Evolutionary conservation across 768 basidiomycete genomes (phyloP), one percentile per base, ranked within the genome.

Genomic region (Paxillus involutus): DNA sequence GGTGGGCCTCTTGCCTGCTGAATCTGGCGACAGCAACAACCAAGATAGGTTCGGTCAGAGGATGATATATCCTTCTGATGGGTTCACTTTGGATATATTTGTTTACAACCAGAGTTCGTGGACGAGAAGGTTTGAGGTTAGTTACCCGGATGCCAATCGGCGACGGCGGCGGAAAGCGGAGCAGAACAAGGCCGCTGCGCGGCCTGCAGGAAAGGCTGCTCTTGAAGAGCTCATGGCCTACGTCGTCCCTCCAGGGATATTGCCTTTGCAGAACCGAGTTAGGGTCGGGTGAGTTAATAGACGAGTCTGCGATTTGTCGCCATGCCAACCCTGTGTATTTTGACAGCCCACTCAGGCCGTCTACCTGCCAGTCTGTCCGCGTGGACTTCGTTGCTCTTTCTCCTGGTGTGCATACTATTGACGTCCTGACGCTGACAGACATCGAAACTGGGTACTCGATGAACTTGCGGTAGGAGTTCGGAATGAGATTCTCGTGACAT

Each of bases 351-450:
- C 76, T 94, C 17, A 76, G 81, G n/a, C 88, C 91, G 4, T 83
- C 83, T 11, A 86, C 89, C 1, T 91, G 91, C 64, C 91, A 94
- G 67, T 90, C 89, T 17, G 89, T 94, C 24, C 77, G 89, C 39
- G 91, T 94, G 86, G 81, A 87, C 55, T 93, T 94, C 62, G 71
- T 94, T 44, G 91, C 92, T 3, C 73, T 94, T 45, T 78, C 81
- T 8, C 85, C 90, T 17, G 92, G 92, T 3, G 83, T 93, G 2
- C 91, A 94, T 63, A 76, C 85, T 3, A 79, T 94, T 47, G 84
- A 89, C 56, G 77, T 80, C 6, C 71, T 94, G 48, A 84, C 83
- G 1, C 71, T 94, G 48, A 87, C 84, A 1, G 92, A 94, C 59
- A 72, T 88, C 4, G 89, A 89, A 61, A 83, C 85, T 6, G 85